These are phyloP conservation scores for Hymenoscyphus repandus DNA, from an alignment of 2,329 filamentous ascomycete species.

Conservation along the genomic window DNA sequence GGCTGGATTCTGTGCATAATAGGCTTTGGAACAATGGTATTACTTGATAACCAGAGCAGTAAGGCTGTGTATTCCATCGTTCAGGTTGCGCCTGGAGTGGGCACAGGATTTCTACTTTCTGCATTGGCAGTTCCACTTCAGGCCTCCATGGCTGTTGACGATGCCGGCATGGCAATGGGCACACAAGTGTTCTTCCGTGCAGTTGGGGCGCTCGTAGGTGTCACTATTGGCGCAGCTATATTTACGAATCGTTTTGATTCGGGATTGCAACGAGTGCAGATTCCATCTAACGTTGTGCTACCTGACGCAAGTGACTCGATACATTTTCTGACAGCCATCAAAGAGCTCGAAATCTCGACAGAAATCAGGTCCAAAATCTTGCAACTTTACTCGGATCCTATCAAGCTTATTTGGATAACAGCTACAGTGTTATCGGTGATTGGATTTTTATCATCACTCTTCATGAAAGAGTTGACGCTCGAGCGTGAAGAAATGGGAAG, in stretches of 20 bases:
- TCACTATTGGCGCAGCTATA: constrained; percentile 59
- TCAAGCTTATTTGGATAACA: background rate
- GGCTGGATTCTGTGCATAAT: constrained; percentile 55
- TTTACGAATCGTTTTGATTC: constrained; percentile 35
- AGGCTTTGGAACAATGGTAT: constrained; percentile 43
- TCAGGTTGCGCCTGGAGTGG: background rate
- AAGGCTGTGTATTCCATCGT: background rate
- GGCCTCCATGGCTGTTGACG: constrained; percentile 28
- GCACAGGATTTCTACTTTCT: constrained; percentile 39
- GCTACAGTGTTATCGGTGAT: background rate
- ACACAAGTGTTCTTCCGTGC: constrained; percentile 63
- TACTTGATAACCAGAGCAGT: constrained; percentile 1
- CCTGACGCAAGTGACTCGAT: background rate
- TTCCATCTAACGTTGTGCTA: background rate
- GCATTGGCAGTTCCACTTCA: constrained; percentile 43
- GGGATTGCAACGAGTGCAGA: too few species aligned
- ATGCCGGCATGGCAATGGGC: constrained; percentile 49
- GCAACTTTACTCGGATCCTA: background rate
- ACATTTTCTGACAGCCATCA: background rate
- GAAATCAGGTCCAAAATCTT: background rate
- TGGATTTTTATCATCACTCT: background rate
- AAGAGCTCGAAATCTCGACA: background rate
- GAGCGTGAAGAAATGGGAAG: background rate
- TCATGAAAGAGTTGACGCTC: constrained; percentile 2
- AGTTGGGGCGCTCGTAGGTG: constrained; percentile 57